Conservation (phyloP, 805 yeast genomes). For the Deakozyma indianensis region DNA sequence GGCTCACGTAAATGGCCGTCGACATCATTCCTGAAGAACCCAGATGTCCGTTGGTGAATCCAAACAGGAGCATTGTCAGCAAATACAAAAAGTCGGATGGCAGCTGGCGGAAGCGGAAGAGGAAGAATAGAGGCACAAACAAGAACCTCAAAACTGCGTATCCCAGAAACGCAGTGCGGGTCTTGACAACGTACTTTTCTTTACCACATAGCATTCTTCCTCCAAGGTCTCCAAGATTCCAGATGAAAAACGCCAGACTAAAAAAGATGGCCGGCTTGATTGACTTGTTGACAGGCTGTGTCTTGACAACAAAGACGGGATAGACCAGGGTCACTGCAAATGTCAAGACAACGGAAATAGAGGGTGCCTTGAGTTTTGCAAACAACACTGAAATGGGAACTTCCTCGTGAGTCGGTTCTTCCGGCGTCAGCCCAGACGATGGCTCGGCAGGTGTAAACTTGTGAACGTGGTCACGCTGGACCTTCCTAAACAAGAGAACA, state of each 20-base stretch:
- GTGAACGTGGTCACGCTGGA: conserved; percentile 5
- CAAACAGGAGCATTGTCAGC: conserved; percentile 60
- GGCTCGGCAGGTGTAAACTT: conserved; percentile 9
- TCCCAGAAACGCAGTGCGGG: conserved; percentile 30
- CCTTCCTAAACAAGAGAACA: conserved; percentile 23
- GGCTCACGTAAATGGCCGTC: conserved; percentile 46
- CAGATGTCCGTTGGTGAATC: conserved; percentile 77
- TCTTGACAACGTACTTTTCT: conserved; percentile 25
- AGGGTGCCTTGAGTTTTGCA: conserved; percentile 48
- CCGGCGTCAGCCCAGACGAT: conserved; percentile 4
- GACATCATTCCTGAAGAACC: conserved; percentile 69
- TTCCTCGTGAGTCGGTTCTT: conserved; percentile 3
- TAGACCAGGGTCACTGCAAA: conserved; percentile 64
- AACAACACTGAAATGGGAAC: conserved; percentile 51
- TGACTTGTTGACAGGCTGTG: conserved; percentile 34
- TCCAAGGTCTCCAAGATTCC: conserved; percentile 81
- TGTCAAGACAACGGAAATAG: conserved; percentile 53
- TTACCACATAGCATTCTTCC: conserved; percentile 61
- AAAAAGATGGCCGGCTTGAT: conserved; percentile 31
- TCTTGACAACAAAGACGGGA: conserved; percentile 79
- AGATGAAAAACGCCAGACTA: conserved; percentile 65
- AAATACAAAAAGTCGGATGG: conserved; percentile 55
- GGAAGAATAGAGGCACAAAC: conserved; percentile 58
- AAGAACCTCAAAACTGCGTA: conserved; percentile 40
- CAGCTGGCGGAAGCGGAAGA: conserved; percentile 37